A percentile compares a stretch with the other conserved stretches of the same genome.
These are phyloP conservation scores for Cudoniella acicularis DNA, from an alignment of 495 filamentous ascomycete genomes.

Conservation along the genomic window DNA sequence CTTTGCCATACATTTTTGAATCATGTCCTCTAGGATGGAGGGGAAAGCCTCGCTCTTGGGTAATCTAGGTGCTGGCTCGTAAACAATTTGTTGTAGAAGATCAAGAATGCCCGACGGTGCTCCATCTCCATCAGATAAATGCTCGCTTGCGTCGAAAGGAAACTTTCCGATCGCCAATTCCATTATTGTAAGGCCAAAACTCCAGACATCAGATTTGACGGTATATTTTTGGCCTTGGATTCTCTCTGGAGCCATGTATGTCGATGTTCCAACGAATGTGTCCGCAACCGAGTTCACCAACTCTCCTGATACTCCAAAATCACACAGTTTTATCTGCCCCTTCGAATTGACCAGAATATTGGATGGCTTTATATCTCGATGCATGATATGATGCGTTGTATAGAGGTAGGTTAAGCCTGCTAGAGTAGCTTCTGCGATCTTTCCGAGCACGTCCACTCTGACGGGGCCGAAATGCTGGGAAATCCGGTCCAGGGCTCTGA, in stretches of 20 bases:
- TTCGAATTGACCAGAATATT: conserved; percentile 94
- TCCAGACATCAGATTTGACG: conserved; percentile 98
- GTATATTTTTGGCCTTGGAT: conserved; percentile 96
- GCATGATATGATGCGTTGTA: conserved; percentile 92
- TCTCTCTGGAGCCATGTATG: conserved; percentile 97
- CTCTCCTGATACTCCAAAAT: conserved; percentile 96
- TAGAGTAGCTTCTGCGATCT: conserved; percentile 96
- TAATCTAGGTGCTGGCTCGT: conserved; percentile 87
- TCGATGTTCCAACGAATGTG: conserved; percentile 96
- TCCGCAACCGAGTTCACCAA: conserved; percentile 95
- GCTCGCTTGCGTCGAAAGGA: conserved; percentile 79
- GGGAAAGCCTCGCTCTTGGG: conserved; percentile 98
- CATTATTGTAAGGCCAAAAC: conserved; percentile 93
- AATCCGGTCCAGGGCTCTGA: conserved; percentile 87
- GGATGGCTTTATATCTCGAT: conserved; percentile 97
- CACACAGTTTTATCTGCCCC: conserved; percentile 93
- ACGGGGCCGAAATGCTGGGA: conserved; percentile 93
- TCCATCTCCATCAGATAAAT: conserved; percentile 58
- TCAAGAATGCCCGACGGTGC: conserved; percentile 94
- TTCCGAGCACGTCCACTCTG: conserved; percentile 97
- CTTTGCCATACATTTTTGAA: conserved; percentile 92
- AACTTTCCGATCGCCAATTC: conserved; percentile 96
- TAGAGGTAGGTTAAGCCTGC: conserved; percentile 94
- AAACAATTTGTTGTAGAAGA: conserved; percentile 93
- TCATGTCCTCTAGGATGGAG: conserved; percentile 89